Evolutionary conservation across 1,284 basidiomycete genomes (phyloP), one percentile per base, ranked within the genome.

Genomic region (Ustilago sp.): DNA sequence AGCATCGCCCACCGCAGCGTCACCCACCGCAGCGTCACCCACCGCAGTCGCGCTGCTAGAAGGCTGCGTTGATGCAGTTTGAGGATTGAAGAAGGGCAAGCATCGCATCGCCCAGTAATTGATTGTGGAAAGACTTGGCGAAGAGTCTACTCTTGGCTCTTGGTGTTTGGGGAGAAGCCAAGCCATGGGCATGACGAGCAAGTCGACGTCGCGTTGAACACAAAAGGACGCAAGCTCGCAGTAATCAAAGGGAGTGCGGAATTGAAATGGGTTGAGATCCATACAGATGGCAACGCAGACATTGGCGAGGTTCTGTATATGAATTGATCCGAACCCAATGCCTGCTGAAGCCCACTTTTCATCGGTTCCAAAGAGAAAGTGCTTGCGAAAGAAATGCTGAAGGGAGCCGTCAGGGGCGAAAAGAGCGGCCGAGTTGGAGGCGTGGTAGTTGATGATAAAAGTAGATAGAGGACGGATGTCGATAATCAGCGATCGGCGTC

Each of bases 141-240:
- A 36, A 7, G 39, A 36, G 3, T 39, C 19, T 38, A 47, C 31
- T 38, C 41, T 3, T 4, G 59, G 6, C 3, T 34, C 28, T 31
- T 77, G 68, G 19, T 74, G 43, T 4, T 65, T 68, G 1, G 81
- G 77, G 11, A 75, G 58, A 11, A 82, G 68, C 83, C 83, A 85
- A 1, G 80, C 80, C 74, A 81, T 84, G 15, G 80, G 89, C 51
- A 95, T 84, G 8, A 97, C 87, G 12, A 98, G 88, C 7, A 93
- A 79, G 64, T 91, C 89, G 8, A 92, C 90, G 0, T 89, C 85
- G 51, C 90, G 88, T 31, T 87, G 77, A 4, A 88, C 75, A 74
- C 91, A 92, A 83, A 91, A 92, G 15, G 89, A 89, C 0, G 93
- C 93, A 0, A 97, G 87, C 85, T 98, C 95, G 83, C 92, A 97